phyloP scores from a whole-genome alignment of 331 rosid genomes.

The Acacia pycnantha region DNA sequence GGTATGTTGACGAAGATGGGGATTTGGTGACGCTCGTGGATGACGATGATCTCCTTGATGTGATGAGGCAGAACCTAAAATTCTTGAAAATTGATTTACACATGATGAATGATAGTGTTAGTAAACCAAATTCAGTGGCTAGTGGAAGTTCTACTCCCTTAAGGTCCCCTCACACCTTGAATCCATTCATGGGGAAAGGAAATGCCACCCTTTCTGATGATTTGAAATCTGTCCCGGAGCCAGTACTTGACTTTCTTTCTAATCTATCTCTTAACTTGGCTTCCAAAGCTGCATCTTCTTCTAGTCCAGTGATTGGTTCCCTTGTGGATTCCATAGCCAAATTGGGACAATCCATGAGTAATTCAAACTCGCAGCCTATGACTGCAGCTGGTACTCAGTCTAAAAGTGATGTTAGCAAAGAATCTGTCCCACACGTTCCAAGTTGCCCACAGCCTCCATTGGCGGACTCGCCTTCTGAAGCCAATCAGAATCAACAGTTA shows the following conservation, averaged over 20 bases:
- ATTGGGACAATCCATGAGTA: conserved; percentile 30
- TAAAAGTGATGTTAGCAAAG: conserved; percentile 25
- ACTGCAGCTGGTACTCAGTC: conserved; percentile 33
- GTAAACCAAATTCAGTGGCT: conserved; percentile 41
- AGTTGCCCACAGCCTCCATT: conserved; percentile 14
- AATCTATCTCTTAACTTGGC: conserved; percentile 41
- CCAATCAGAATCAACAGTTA: conserved; percentile 24
- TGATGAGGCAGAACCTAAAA: conserved; percentile 64
- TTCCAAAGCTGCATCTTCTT: conserved; percentile 47
- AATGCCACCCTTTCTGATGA: conserved; percentile 32
- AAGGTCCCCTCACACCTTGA: conserved; percentile 30
- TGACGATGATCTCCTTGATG: conserved; percentile 77
- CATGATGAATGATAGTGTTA: conserved; percentile 35
- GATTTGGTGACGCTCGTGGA: conserved; percentile 77
- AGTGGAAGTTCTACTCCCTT: conserved; percentile 61
- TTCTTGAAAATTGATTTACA: conserved; percentile 74
- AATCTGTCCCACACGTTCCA: conserved; percentile 23
- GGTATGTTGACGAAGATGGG: conserved; percentile 91
- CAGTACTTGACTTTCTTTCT: conserved; percentile 40
- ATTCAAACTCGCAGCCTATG: conserved; percentile 33
- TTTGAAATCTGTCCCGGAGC: conserved; percentile 57
- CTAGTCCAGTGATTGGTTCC: conserved; percentile 45
- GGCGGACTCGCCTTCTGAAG: conserved; percentile 27
- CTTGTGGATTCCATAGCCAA: conserved; percentile 47
- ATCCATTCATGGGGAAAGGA: background rate